Evolutionary conservation across 768 basidiomycete genomes (phyloP), one percentile per base, ranked within the genome.

Genomic region (Xerocomellus dryophilus): DNA sequence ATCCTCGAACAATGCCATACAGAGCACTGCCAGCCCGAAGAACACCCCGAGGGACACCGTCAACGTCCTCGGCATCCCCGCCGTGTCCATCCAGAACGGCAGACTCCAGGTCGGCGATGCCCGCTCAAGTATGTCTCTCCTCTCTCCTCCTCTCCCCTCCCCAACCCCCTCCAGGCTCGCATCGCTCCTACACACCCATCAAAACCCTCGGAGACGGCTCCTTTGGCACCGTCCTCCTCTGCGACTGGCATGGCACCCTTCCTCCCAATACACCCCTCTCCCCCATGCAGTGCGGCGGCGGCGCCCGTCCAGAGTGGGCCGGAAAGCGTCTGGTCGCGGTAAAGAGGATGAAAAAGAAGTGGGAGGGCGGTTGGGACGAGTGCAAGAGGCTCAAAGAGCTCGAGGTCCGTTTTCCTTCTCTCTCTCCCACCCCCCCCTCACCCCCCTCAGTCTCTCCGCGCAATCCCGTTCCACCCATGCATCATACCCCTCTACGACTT

Each of bases 401-500:
- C 61, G 90, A 94, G 84, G 92, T 90, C 69, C 65, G 86, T 74
- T 52, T 52, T 62, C 58, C 27, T 51, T 54, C 57, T 44, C 56
- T 45, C 47, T 47, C 46, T 57, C 38, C 50, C 49, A 51, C 43
- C 9, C 47, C 49, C 47, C 60, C 41, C 60, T 64, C 61, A 47
- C 25, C 43, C 56, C 39, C 38, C 25, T 69, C 7, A 98, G 94
- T 98, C 97, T 23, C 79, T 99, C 56, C 90, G 93, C 50, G 85
- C 86, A 57, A 98, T 99, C 67, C 87, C 94, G 32, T 88, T 90
- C 68, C 97, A 99, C 73, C 90, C 90, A 25, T 94, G 96, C 69
- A 93, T 99, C 74, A 98, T 99, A 70, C 96, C 97, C 54, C 80
- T 99, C 62, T 99, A 98, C 78, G 97, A 99, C 74, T 95, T 93